Conservation (phyloP, 495 filamentous ascomycete genomes). For the Neurospora intermedia region DNA sequence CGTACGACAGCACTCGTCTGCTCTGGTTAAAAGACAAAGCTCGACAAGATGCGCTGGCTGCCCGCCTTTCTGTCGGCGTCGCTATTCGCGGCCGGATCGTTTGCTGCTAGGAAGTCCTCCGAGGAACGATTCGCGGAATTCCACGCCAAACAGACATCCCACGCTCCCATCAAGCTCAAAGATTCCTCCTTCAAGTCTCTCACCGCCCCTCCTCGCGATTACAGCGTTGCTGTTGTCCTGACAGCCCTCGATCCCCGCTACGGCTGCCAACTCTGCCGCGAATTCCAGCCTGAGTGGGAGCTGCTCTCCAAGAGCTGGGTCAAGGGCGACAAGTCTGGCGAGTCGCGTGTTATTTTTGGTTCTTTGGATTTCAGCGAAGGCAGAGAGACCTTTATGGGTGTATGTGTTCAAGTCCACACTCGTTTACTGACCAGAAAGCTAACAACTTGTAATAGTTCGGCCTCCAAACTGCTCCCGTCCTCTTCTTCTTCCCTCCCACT, state of each 20-base stretch:
- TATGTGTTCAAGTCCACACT: conserved; percentile 27
- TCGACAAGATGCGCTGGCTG: conserved; percentile 40
- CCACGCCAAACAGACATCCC: conserved; percentile 53
- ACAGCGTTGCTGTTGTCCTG: conserved; percentile 70
- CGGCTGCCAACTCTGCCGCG: conserved; percentile 76
- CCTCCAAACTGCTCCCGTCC: conserved; percentile 88
- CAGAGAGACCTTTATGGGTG: conserved; percentile 78
- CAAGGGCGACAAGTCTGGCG: conserved; percentile 62
- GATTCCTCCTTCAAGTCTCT: conserved; percentile 66
- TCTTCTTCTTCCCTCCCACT: conserved; percentile 83
- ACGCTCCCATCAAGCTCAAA: conserved; percentile 60
- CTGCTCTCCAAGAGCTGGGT: conserved; percentile 80
- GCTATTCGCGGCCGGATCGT: conserved; percentile 39
- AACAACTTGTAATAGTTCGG: conserved; percentile 49
- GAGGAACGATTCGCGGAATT: conserved; percentile 54
- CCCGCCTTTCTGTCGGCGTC: conserved; percentile 47
- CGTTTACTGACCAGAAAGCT: neutral
- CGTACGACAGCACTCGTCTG: conserved; percentile 1
- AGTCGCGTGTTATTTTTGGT: conserved; percentile 65
- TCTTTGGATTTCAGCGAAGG: conserved; percentile 86
- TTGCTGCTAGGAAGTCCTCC: conserved; percentile 47
- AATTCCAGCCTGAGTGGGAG: conserved; percentile 93
- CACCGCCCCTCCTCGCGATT: conserved; percentile 68
- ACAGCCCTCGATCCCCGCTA: conserved; percentile 80
- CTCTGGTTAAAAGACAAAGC: conserved; percentile 5